phyloP scores from a whole-genome alignment of 345 rosid genomes.

The Ceriops zippeliana region DNA sequence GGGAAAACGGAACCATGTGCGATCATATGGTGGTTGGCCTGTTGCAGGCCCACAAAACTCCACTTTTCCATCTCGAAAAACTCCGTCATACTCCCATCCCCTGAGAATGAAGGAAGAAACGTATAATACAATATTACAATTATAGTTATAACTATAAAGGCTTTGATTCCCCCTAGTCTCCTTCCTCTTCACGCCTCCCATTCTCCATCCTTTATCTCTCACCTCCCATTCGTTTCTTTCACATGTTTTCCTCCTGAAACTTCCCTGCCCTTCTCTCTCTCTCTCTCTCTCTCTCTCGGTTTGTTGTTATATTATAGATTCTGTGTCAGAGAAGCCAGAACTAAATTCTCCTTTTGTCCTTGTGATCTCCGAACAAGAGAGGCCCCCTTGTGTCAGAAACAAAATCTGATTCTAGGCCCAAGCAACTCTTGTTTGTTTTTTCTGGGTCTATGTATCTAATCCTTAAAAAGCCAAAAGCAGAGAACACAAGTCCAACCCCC shows the following conservation, averaged over 20 bases:
- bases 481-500: not conserved
- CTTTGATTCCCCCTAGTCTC: conserved; percentile 25
- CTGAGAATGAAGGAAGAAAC: conserved; percentile 25
- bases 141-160: not conserved
- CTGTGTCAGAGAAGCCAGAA: conserved; percentile 29
- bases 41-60: conserved; percentile 33
- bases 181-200: conserved; percentile 44
- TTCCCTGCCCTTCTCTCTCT: conserved; percentile 13
- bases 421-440: conserved; percentile 7
- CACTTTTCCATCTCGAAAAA: conserved; percentile 17
- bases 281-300: conserved; percentile 6
- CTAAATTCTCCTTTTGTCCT: conserved; percentile 23
- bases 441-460: conserved; percentile 10
- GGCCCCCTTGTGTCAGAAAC: conserved; percentile 41
- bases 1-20: conserved; percentile 61
- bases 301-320: conserved; percentile 18
- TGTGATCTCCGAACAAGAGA: conserved; percentile 18
- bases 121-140: conserved; percentile 15
- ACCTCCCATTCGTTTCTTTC: conserved; percentile 4
- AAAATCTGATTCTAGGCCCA: conserved; percentile 10
- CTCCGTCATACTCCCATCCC: not conserved
- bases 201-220: conserved; percentile 24
- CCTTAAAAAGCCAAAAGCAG: conserved; percentile 4
- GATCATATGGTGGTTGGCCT: conserved; percentile 65
- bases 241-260: conserved; percentile 18